phyloP scores from a whole-genome alignment of 768 basidiomycete genomes.

The Heimioporus sp. region DNA sequence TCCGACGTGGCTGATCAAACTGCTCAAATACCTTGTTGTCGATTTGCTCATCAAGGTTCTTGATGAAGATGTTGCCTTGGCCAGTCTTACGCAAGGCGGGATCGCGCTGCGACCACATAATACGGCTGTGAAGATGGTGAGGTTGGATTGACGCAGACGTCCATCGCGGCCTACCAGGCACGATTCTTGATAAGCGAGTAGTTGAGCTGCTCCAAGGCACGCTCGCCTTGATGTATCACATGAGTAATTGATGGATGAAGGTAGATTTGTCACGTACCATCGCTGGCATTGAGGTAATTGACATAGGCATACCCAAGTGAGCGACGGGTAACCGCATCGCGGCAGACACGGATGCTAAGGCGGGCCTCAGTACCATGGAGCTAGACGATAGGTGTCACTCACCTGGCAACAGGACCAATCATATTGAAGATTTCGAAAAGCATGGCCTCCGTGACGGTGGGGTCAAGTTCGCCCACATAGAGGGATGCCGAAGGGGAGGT shows the following conservation, averaged over 20 bases:
- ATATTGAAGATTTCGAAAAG: constrained; percentile 99
- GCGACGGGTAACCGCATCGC: constrained; percentile 98
- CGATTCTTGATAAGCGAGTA: constrained; percentile 99
- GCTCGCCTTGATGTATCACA: constrained; percentile 64
- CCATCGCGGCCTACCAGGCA: constrained; percentile 66
- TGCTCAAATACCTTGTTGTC: constrained; percentile 80
- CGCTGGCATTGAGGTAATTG: constrained; percentile 93
- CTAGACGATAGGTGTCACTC: constrained; percentile 22
- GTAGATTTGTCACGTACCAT: constrained; percentile 57
- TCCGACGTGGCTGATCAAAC: background rate
- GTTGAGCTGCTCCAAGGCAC: constrained; percentile 98
- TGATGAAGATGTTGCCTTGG: constrained; percentile 99
- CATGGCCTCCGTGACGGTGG: constrained; percentile 98
- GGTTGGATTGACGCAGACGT: background rate
- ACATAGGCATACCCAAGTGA: constrained; percentile 99
- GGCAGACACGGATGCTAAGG: constrained; percentile 94
- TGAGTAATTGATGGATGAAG: background rate
- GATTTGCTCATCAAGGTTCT: constrained; percentile 95
- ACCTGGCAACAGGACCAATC: constrained; percentile 99
- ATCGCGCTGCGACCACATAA: constrained; percentile 99
- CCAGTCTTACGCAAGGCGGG: constrained; percentile 99
- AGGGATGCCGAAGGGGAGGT: constrained; percentile 86
- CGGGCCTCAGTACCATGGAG: background rate
- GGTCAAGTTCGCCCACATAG: constrained; percentile 98
- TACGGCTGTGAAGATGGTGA: constrained; percentile 58